Conservation (phyloP, 306 rosid species). For the cucumber (Cucumis sativus) region DNA sequence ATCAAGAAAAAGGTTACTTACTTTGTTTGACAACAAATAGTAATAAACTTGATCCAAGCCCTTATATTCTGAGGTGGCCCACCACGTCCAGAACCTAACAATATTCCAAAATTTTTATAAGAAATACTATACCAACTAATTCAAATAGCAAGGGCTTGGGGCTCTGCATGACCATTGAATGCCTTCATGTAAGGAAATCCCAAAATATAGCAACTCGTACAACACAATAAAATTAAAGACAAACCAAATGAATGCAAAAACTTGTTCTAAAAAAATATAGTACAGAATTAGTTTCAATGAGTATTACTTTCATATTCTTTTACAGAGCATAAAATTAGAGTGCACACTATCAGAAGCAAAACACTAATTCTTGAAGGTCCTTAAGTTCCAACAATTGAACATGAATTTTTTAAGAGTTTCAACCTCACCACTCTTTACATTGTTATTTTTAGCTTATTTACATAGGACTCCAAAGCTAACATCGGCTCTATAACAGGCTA, state of each 20-base stretch:
- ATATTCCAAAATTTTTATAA: background rate
- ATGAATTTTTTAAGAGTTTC: background rate
- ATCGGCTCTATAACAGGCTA: no score
- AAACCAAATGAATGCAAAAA: background rate
- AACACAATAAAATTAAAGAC: background rate
- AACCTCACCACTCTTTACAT: no score
- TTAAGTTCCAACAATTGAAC: background rate
- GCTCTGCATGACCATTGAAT: background rate
- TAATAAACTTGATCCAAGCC: slow-evolving; percentile 56
- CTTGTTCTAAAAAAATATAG: background rate
- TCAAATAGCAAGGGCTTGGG: background rate
- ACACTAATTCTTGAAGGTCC: background rate
- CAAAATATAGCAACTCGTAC: background rate
- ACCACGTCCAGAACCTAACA: slow-evolving; percentile 47
- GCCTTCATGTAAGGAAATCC: background rate
- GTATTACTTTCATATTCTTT: background rate
- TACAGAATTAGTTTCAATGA: background rate
- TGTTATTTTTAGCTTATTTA: no score
- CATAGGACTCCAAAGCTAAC: no score
- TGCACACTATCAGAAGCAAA: background rate
- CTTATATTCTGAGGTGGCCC: slow-evolving; percentile 71
- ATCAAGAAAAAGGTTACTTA: slow-evolving; percentile 8
- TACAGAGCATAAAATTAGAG: background rate
- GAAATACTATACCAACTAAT: background rate
- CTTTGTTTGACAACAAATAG: slow-evolving; percentile 57